Percentiles rank a stretch among this genome's conserved stretches.
These are phyloP conservation scores for Phytophthora sansomeana DNA, from an alignment of 352 stramenopile genomes.

Conservation along the genomic window DNA sequence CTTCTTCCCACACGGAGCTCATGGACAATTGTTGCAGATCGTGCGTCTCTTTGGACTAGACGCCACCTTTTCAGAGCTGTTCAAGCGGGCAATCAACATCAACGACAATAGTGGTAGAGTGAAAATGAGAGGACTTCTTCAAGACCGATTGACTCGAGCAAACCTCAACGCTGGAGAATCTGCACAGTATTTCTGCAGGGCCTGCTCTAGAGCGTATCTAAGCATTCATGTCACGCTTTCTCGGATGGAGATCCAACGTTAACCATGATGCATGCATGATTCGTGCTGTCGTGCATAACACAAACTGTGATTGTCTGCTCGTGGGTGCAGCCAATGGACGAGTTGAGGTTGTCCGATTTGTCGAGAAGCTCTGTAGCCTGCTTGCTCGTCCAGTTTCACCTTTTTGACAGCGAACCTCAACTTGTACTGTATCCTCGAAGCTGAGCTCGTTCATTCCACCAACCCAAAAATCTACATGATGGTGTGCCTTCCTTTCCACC, in stretches of 20 bases:
- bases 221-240: too few relatives aligned
- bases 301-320: not conserved
- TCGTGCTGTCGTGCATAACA: too few relatives aligned
- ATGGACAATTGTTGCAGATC: constrained; percentile 11
- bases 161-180: too few relatives aligned
- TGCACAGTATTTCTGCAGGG: too few relatives aligned
- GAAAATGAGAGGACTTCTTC: too few relatives aligned
- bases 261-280: too few relatives aligned
- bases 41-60: constrained; percentile 18
- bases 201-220: too few relatives aligned
- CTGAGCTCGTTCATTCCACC: constrained; percentile 8
- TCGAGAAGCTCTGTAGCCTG: not conserved
- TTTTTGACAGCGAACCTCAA: not conserved
- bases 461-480: constrained; percentile 8
- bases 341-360: not conserved
- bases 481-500: constrained; percentile 3
- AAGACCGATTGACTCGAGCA: too few relatives aligned
- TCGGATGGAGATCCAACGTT: too few relatives aligned
- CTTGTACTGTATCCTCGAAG: constrained; percentile 4
- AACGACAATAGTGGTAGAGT: too few relatives aligned
- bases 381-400: not conserved
- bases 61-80: not conserved
- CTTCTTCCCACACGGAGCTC: constrained; percentile 58
- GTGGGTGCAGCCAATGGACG: not conserved
- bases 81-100: not conserved